phyloP scores from a whole-genome alignment of 495 filamentous ascomycete genomes.

The Lentithecium fluviatile region DNA sequence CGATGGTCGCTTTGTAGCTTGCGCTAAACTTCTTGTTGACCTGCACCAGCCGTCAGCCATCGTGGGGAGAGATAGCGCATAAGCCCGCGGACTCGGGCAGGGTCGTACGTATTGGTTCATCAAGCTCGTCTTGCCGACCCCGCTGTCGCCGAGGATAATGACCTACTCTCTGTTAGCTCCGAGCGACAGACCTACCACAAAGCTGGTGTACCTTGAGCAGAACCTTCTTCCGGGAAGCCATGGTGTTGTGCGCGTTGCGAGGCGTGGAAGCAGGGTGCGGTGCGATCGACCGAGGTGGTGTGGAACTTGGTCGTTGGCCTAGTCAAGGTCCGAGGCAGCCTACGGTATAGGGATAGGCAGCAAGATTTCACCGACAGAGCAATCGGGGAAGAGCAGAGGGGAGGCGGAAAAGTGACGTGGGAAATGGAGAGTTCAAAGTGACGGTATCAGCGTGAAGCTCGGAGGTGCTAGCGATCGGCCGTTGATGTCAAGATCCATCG shows the following conservation, averaged over 20 bases:
- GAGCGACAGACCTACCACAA: conserved; percentile 8
- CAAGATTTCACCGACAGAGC: neutral
- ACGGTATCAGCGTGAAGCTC: too few species aligned
- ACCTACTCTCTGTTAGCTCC: conserved; percentile 56
- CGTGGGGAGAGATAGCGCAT: too few species aligned
- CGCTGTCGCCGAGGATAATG: conserved; percentile 97
- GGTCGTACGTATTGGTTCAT: conserved; percentile 99
- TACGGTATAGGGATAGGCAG: conserved; percentile 19
- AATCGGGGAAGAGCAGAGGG: too few species aligned
- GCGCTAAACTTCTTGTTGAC: conserved; percentile 99
- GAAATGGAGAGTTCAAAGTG: too few species aligned
- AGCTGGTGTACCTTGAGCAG: conserved; percentile 74
- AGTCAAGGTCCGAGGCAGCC: neutral
- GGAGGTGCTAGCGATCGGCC: too few species aligned
- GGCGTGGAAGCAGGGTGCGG: conserved; percentile 6
- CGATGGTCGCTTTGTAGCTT: conserved; percentile 99
- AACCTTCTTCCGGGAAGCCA: conserved; percentile 96
- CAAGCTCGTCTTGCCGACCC: conserved; percentile 97
- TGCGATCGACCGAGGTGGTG: conserved; percentile 5
- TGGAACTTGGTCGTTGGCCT: neutral
- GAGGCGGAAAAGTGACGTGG: too few species aligned
- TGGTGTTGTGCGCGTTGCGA: conserved; percentile 40
- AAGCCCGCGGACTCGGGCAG: neutral
- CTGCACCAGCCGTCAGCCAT: conserved; percentile 47
- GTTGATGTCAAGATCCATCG: too few species aligned